Evolutionary conservation across 352 stramenopile genomes (phyloP), one percentile per base, ranked within the genome.

Genomic region (Phytopythium oedochilum): DNA sequence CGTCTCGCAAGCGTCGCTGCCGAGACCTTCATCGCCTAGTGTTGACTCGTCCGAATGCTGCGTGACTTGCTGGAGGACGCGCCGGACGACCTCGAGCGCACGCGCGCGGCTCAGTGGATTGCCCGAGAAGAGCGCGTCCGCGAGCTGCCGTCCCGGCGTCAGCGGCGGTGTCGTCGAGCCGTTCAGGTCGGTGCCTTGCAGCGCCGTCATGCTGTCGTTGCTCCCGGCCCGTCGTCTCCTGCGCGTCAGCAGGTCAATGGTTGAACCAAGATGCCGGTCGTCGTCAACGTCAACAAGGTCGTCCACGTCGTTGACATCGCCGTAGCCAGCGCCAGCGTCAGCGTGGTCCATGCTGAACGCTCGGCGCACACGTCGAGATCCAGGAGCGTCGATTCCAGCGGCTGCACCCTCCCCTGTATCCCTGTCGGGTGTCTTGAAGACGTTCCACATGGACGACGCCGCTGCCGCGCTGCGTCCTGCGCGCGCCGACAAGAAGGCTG

Each of bases 51-150:
- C n/a, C 23, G 50, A 23, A 5, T 31, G 52, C 38, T 59, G 29
- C 15, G 71, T 75, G 45, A 80, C 70, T 28, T 81, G 64, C 44
- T 71, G 56, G 31, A 89, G 73, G 11, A 78, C 68, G 34, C 73
- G 68, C 0, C 70, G 74, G 1, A 89, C 56, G 9, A 73, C 60
- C 35, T 85, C 73, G 10, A 89, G 63, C 7, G 79, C 79, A 20
- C 64, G 68, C 4, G 79, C 79, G 15, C 79, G 71, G 29, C 66
- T 68, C 23, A 73, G 45, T 3, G 75, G 70, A 38, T 88, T 65
- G 11, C 63, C 68, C 5, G 79, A 89, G 63, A 84, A 88, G 8
- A 89, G 57, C 36, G 80, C 79, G 11, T 85, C 71, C 2, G 79
- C 79, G 18, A 89, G 52, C 64, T 89, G 73, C 29, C 66, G 57